Conservation (phyloP, 352 stramenopile genomes). For the Phytophthora aleatoria region DNA sequence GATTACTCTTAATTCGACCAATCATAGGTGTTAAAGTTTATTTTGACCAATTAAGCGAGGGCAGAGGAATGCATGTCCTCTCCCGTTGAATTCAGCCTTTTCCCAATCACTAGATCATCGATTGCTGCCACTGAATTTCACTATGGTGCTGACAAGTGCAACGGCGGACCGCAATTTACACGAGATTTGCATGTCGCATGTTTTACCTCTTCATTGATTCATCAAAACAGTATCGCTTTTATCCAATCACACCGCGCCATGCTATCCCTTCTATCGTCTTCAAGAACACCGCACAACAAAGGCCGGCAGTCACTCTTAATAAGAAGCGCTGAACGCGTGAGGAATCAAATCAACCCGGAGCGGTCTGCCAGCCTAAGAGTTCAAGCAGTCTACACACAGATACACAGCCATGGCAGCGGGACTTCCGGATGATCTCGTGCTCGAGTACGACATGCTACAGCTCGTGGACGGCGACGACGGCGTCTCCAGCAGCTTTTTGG, state of each 20-base stretch:
- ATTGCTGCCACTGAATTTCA: background rate
- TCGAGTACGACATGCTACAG: conserved; percentile 54
- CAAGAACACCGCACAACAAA: conserved; percentile 21
- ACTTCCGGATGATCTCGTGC: conserved; percentile 44
- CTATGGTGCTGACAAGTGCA: background rate
- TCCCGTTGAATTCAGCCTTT: background rate
- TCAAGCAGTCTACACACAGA: background rate
- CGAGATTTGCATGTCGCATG: conserved; percentile 8
- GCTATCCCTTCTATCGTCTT: conserved; percentile 10
- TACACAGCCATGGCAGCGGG: conserved; percentile 34
- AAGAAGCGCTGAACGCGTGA: conserved; percentile 8
- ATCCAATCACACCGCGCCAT: conserved; percentile 3
- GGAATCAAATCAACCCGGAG: conserved; percentile 26
- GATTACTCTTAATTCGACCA: conserved; percentile 2
- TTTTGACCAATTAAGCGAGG: background rate
- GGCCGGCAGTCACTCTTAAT: background rate
- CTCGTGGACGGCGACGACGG: conserved; percentile 39
- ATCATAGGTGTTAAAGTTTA: background rate
- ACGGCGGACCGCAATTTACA: conserved; percentile 3
- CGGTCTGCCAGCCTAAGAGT: conserved; percentile 3
- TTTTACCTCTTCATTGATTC: background rate
- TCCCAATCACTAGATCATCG: background rate
- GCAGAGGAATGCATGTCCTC: background rate
- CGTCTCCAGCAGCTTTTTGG: conserved; percentile 18
- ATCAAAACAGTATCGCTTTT: background rate